phyloP scores from a whole-genome alignment of 1,284 basidiomycete genomes.

The Thecaphora thlaspeos region DNA sequence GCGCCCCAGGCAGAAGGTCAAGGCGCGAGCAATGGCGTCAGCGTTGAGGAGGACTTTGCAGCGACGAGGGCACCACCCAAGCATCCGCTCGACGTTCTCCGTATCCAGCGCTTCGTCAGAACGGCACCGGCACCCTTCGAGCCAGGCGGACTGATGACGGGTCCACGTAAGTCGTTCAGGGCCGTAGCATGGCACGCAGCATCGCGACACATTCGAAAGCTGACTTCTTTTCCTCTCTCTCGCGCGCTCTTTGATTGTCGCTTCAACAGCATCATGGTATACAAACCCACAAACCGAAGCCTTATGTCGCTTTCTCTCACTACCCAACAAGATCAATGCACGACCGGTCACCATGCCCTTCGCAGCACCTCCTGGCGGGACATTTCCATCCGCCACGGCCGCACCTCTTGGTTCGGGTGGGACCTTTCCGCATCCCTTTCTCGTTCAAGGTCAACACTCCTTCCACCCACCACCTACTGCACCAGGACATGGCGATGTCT shows the following conservation, averaged over 20 bases:
- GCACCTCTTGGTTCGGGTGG: too few species aligned
- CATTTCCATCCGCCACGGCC: too few species aligned
- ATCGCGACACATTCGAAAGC: too few species aligned
- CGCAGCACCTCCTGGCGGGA: too few species aligned
- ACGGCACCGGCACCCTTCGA: constrained; percentile 59
- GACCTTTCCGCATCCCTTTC: background rate
- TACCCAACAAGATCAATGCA: constrained; percentile 65
- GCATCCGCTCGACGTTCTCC: background rate
- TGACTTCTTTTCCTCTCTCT: constrained; percentile 3
- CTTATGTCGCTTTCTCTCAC: constrained; percentile 74
- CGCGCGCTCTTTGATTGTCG: too few species aligned
- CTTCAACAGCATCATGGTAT: constrained; percentile 72
- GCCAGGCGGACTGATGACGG: constrained; percentile 56
- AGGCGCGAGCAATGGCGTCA: too few species aligned
- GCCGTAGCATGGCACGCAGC: too few species aligned
- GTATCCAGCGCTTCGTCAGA: background rate
- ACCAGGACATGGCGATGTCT: too few species aligned
- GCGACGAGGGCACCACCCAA: constrained; percentile 1
- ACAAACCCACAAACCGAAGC: constrained; percentile 88
- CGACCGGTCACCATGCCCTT: background rate
- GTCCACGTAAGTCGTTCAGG: constrained; percentile 35
- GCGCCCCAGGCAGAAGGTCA: too few species aligned
- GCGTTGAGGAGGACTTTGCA: background rate
- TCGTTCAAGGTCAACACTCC: background rate
- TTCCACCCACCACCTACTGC: too few species aligned